A percentile compares a stretch with the other conserved stretches of the same genome.
These are phyloP conservation scores for Bolboschoenus planiculmis DNA, from an alignment of 176 grass and related monocot species.

Conservation along the genomic window DNA sequence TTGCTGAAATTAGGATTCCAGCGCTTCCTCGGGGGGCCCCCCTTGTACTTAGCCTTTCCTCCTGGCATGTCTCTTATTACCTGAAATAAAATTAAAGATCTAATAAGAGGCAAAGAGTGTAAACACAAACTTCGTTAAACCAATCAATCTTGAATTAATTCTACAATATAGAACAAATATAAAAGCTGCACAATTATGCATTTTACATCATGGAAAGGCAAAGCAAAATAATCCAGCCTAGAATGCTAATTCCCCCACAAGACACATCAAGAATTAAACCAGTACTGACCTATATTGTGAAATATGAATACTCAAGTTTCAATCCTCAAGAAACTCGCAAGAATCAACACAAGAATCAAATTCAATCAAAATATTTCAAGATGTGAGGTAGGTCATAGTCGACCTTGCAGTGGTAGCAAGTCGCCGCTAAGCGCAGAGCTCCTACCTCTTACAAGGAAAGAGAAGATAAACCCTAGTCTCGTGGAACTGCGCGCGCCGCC, in stretches of 20 bases:
- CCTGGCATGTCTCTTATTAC: background rate
- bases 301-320: background rate
- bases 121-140: background rate
- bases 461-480: background rate
- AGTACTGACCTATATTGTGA: background rate
- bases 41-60: background rate
- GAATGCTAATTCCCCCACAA: background rate
- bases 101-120: background rate
- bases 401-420: background rate
- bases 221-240: background rate
- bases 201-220: background rate
- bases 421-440: background rate
- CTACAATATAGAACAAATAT: background rate
- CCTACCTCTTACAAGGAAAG: background rate
- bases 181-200: background rate
- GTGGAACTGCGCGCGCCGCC: background rate
- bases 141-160: background rate
- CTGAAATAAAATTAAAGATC: background rate
- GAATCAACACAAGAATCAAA: background rate
- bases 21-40: background rate
- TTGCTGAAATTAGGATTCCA: background rate
- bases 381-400: background rate
- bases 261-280: background rate
- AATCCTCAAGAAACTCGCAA: background rate
- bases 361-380: background rate